phyloP scores from a whole-genome alignment of 2,329 filamentous ascomycete species.

The Fusarium buharicum region DNA sequence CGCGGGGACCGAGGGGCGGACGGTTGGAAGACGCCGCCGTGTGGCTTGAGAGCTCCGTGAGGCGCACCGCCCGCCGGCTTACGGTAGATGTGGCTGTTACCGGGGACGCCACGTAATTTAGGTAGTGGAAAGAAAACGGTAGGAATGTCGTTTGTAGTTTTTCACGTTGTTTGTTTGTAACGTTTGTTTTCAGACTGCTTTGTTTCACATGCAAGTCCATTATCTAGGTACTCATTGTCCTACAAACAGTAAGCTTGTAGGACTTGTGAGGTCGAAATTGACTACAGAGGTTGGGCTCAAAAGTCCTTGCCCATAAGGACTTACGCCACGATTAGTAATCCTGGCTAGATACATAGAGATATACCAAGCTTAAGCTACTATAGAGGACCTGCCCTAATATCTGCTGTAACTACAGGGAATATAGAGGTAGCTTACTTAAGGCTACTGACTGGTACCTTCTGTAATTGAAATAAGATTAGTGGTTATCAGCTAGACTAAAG shows the following conservation, averaged over 20 bases:
- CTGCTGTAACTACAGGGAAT: no score
- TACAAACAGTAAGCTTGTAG: constrained; percentile 1
- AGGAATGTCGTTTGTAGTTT: neutral
- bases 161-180: neutral
- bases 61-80: constrained; percentile 2
- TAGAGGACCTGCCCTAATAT: no score
- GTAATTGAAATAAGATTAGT: no score
- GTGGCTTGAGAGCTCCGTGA: constrained; percentile 17
- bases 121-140: neutral
- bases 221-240: neutral
- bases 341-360: no score
- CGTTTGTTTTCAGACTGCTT: neutral
- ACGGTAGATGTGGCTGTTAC: constrained; percentile 11
- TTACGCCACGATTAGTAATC: no score
- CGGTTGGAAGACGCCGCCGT: constrained; percentile 4
- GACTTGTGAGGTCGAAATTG: constrained; percentile 14
- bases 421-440: no score
- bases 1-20: constrained; percentile 29
- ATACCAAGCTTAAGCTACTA: no score
- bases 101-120: no score
- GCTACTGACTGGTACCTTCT: no score
- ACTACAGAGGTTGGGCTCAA: no score
- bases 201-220: neutral
- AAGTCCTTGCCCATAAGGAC: no score
- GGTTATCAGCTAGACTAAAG: no score